These are phyloP conservation scores for Eucalyptus cloeziana DNA, from an alignment of 345 rosid genomes.

Conservation along the genomic window DNA sequence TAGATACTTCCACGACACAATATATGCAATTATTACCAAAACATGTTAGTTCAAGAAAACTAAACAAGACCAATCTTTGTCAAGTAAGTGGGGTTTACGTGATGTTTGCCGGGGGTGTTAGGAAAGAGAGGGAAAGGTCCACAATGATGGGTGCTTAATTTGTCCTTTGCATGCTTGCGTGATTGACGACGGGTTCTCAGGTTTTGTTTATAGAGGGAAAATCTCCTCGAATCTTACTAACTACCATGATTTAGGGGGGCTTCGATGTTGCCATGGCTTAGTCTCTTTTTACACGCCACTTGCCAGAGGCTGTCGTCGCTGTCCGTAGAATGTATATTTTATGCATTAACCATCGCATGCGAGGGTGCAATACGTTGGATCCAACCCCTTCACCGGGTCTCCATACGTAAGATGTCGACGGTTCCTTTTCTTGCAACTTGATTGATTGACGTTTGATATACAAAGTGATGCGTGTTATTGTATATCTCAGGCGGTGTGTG, in stretches of 20 bases:
- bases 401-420: not conserved
- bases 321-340: not conserved
- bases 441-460: not conserved
- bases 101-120: not conserved
- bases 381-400: not conserved
- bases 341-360: not conserved
- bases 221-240: slow-evolving; percentile 65
- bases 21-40: not conserved
- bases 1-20: not conserved
- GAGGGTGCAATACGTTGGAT: not conserved
- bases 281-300: not conserved
- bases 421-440: not conserved
- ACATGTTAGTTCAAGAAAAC: not conserved
- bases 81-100: not conserved
- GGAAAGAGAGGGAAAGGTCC: not conserved
- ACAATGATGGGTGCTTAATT: not conserved
- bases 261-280: not conserved
- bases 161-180: slow-evolving; percentile 42
- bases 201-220: slow-evolving; percentile 8
- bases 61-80: not conserved
- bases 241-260: slow-evolving; percentile 29
- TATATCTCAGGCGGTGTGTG: not conserved
- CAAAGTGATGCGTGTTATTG: not conserved
- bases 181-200: slow-evolving; percentile 53
- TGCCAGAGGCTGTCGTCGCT: not conserved